Base-by-base conservation (phyloP, 345 rosid genomes). In the Populus simonii region DNA sequence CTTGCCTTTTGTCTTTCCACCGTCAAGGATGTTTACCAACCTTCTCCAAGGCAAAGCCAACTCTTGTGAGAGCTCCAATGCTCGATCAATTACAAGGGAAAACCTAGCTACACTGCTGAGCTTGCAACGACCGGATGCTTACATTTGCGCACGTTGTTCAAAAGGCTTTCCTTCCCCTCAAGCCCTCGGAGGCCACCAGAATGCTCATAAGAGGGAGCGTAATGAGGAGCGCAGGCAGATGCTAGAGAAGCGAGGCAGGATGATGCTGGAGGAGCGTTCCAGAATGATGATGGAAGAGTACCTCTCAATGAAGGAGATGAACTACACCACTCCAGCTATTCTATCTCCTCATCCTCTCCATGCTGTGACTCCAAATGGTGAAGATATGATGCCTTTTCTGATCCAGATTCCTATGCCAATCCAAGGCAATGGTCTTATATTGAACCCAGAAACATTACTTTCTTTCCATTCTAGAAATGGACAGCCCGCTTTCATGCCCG, bases 171-270 rank as follows among this genome's bases (percentile, higher is more conserved):
- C 66, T 12, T 18, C 77, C 25, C 6, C 22, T 4, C 77, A 76
- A 12, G 76, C 83, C 43, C 75, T 81, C 5, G 66, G 77, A 22
- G 80, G 80, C 12, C 83, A 81, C 36, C 77, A 72, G 27, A 81
- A 76, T 33, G 83, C 83, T 17, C 83, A 81, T 27, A 17, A 51
- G 36, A 67, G 36, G 36, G 70, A 81, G 65, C 63, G 53, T 7
- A 29, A 38, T 18, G 73, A 33, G 18, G 78, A 31, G 15, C 74
- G 23, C 4, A 16, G 29, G 11, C 65, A 16, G 39, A 31, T 7
- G 7, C 5, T 9, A 6, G 27, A 3, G 31, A 16, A 62, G 18
- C 51, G 51, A 47, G 51, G 18, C 51, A 13, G 51, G 11, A 2
- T 29, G 70, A 66, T 66, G 39, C 7, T 1, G 27, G 71, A 78